Conservation (phyloP, 208 protist genomes). For the Trypanosoma theileri region DNA sequence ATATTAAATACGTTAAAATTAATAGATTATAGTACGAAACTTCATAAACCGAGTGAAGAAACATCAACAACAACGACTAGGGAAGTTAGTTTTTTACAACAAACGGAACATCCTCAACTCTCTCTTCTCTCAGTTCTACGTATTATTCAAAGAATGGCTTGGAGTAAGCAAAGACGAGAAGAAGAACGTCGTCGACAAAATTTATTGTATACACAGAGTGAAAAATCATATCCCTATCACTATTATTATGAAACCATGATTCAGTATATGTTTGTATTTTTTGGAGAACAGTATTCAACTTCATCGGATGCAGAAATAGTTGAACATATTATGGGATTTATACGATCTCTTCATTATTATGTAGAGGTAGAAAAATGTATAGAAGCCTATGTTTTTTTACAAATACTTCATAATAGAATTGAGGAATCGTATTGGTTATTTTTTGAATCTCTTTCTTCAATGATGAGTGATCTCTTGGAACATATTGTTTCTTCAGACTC, state of each 20-base stretch:
- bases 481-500: background rate
- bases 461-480: constrained; percentile 2
- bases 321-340: constrained; percentile 4
- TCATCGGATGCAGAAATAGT: background rate
- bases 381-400: constrained; percentile 9
- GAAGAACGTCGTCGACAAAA: background rate
- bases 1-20: no score
- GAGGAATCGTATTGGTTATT: constrained; percentile 15
- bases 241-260: constrained; percentile 4
- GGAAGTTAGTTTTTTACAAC: background rate
- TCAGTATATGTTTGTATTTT: constrained; percentile 10
- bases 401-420: constrained; percentile 11
- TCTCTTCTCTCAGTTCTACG: background rate
- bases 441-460: constrained; percentile 15
- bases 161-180: background rate
- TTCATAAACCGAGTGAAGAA: no score
- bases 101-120: background rate
- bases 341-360: background rate
- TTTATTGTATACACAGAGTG: no score
- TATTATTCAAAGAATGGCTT: background rate
- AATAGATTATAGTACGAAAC: no score
- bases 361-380: constrained; percentile 10
- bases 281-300: background rate
- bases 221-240: no score
- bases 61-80: background rate